Conservation (phyloP, 371 early-diverging fungal species). For the Mucor lusitanicus region DNA sequence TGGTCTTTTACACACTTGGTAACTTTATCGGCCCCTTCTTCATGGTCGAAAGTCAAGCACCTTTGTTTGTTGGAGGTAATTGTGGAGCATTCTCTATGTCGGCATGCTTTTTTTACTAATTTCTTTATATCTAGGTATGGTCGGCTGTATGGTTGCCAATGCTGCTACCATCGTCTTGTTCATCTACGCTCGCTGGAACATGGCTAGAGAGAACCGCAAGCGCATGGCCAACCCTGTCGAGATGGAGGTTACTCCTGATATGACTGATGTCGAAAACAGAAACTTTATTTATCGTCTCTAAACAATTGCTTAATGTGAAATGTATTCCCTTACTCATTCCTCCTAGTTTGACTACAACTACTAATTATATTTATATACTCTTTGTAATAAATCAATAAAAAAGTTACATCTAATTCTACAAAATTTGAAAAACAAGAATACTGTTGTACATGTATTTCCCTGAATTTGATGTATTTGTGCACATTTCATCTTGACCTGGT, state of each 20-base stretch:
- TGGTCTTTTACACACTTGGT: slow-evolving; percentile 35
- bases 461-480: background rate
- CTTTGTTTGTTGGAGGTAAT: slow-evolving; percentile 35
- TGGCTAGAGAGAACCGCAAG: slow-evolving; percentile 23
- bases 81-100: no score
- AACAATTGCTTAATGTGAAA: background rate
- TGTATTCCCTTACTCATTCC: background rate
- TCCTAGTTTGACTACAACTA: background rate
- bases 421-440: background rate
- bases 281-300: slow-evolving; percentile 25
- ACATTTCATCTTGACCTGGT: background rate
- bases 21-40: slow-evolving; percentile 42
- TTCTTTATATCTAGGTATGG: background rate
- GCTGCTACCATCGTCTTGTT: slow-evolving; percentile 24
- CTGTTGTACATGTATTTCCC: background rate
- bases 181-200: slow-evolving; percentile 13
- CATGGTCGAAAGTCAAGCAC: slow-evolving; percentile 28
- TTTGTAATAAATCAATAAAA: background rate
- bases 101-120: no score
- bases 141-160: slow-evolving; percentile 28
- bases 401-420: background rate
- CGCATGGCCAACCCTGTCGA: slow-evolving; percentile 4
- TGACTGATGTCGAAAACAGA: slow-evolving; percentile 28
- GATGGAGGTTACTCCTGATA: slow-evolving; percentile 4
- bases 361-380: background rate